Percentiles rank a stretch among this genome's conserved stretches.
Conservation (phyloP, 768 basidiomycete species). For the Tricholoma sp. region DNA sequence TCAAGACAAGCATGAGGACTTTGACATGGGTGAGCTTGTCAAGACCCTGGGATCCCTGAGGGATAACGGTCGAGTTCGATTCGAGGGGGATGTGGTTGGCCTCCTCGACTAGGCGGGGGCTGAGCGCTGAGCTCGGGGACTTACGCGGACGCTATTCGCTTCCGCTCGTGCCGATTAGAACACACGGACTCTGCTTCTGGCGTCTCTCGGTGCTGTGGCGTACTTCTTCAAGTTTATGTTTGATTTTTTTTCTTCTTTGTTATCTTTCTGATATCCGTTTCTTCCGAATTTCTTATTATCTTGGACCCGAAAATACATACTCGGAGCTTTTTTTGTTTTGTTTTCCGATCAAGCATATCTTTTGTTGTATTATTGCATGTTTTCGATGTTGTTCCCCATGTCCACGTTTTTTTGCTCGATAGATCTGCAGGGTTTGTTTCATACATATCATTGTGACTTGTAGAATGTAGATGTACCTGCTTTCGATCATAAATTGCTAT, state of each 20-base stretch:
- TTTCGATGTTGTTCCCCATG: background rate
- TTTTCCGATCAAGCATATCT: background rate
- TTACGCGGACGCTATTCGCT: background rate
- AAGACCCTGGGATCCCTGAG: conserved; percentile 40
- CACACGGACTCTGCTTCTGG: background rate
- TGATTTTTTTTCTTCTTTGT: background rate
- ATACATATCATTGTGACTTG: background rate
- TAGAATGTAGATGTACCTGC: background rate
- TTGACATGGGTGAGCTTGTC: conserved; percentile 69
- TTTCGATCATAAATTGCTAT: background rate
- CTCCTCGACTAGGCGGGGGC: conserved; percentile 21
- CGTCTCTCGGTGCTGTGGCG: background rate
- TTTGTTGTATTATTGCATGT: background rate
- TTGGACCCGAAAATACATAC: conserved; percentile 1
- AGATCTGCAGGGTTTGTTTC: background rate
- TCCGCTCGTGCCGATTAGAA: background rate
- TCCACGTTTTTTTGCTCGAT: conserved; percentile 2
- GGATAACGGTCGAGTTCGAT: conserved; percentile 41
- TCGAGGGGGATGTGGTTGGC: conserved; percentile 47
- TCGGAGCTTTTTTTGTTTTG: background rate
- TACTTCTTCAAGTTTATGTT: background rate
- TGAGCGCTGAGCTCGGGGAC: background rate
- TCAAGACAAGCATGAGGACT: conserved; percentile 75
- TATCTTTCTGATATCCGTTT: background rate
- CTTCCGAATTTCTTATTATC: background rate